Conservation (phyloP, 495 filamentous ascomycete species). For the Pseudevernia furfuracea region DNA sequence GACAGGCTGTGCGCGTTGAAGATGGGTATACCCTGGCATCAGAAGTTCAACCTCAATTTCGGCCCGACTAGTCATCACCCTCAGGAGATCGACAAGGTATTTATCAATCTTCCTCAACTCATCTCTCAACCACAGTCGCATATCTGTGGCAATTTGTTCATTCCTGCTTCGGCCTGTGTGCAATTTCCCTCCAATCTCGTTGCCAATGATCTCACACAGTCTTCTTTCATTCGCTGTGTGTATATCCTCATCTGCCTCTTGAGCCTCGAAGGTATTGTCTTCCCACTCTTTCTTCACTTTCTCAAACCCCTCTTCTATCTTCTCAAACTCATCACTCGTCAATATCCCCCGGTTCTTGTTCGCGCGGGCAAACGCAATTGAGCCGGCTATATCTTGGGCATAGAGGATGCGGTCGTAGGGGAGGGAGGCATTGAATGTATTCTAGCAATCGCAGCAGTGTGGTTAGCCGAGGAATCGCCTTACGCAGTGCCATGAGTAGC, state of each 20-base stretch:
- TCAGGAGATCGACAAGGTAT: constrained; percentile 61
- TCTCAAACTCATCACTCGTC: constrained; percentile 62
- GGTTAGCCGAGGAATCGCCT: constrained; percentile 56
- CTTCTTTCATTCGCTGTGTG: constrained; percentile 93
- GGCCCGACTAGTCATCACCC: constrained; percentile 63
- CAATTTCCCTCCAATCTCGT: constrained; percentile 78
- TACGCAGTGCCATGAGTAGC: background rate
- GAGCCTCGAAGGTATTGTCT: constrained; percentile 46
- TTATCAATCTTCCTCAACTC: constrained; percentile 65
- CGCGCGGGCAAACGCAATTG: constrained; percentile 80
- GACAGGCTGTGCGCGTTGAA: constrained; percentile 87
- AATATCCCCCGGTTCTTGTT: constrained; percentile 72
- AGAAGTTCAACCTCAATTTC: constrained; percentile 66
- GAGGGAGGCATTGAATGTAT: constrained; percentile 42
- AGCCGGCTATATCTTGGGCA: constrained; percentile 71
- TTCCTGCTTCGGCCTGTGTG: constrained; percentile 88
- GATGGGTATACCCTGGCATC: constrained; percentile 72
- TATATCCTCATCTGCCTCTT: constrained; percentile 66
- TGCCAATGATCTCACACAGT: constrained; percentile 83
- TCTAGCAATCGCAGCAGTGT: background rate
- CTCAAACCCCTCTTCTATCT: constrained; percentile 66
- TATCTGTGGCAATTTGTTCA: constrained; percentile 89
- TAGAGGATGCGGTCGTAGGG: constrained; percentile 77
- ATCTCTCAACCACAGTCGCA: constrained; percentile 77
- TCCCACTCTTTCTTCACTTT: constrained; percentile 73